Evolutionary conservation across 495 filamentous ascomycete species (phyloP).

Genomic region (Daldinia grandis): DNA sequence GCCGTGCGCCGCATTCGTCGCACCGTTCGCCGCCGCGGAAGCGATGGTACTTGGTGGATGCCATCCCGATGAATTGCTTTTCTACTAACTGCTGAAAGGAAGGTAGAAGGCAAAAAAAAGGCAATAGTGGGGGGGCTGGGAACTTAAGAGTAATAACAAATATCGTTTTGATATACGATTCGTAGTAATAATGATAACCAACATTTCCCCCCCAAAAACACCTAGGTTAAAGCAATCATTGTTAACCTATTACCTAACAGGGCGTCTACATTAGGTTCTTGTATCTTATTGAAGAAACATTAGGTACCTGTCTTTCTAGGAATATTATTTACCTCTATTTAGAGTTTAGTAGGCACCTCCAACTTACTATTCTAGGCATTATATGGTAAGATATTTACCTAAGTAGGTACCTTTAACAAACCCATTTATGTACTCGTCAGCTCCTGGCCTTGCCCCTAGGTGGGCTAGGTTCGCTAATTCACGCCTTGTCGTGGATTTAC

Average conservation of each 20-base stretch:
- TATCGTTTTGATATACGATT: background rate
- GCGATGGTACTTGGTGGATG: slow-evolving; percentile 39
- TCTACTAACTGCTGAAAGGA: background rate
- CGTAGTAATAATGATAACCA: background rate
- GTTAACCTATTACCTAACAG: background rate
- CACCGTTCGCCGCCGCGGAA: slow-evolving; percentile 55
- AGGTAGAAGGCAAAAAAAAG: background rate
- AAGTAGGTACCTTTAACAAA: no score
- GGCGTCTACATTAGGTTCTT: background rate
- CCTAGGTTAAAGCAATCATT: background rate
- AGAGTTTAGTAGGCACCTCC: background rate
- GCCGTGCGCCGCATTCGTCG: slow-evolving; percentile 57
- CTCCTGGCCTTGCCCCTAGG: background rate
- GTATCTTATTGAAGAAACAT: background rate
- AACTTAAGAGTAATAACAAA: background rate
- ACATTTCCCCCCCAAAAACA: background rate
- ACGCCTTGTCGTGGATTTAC: background rate
- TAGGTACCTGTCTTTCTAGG: background rate
- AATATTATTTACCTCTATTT: background rate
- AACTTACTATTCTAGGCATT: background rate
- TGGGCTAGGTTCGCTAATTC: background rate
- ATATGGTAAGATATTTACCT: no score
- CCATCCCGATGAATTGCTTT: slow-evolving; percentile 18
- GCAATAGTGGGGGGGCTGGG: slow-evolving; percentile 1
- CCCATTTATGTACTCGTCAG: background rate